Conservation (phyloP, 176 grass and related monocot species). For the Puya raimondii region DNA sequence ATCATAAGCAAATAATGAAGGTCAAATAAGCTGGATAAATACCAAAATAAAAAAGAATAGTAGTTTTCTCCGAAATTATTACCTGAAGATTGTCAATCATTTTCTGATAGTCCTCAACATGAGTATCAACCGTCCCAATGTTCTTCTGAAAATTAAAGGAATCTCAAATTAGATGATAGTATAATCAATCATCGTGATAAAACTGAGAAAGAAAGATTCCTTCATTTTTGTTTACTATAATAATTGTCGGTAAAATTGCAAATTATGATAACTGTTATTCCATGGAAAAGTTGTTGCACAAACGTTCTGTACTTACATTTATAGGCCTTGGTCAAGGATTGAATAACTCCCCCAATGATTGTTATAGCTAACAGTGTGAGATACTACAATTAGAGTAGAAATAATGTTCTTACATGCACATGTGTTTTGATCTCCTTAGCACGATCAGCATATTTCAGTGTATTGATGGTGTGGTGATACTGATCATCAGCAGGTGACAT, state of each 20-base stretch:
- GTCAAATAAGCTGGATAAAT: not conserved
- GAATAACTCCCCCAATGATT: not conserved
- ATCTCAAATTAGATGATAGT: not conserved
- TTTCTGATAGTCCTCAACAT: conserved; percentile 84
- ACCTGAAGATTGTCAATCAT: conserved; percentile 98
- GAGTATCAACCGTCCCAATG: conserved; percentile 79
- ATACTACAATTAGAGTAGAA: not conserved
- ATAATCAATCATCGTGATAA: not conserved
- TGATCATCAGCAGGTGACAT: conserved; percentile 95
- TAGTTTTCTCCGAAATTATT: conserved; percentile 8
- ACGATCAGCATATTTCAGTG: conserved; percentile 94
- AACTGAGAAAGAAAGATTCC: no score
- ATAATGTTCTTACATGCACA: conserved; percentile 63
- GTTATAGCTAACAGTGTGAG: not conserved
- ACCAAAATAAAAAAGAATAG: conserved; percentile 4
- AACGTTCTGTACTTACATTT: not conserved
- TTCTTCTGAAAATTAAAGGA: conserved; percentile 63
- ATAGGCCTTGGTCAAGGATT: not conserved
- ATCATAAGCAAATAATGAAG: not conserved
- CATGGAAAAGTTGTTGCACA: no score
- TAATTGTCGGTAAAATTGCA: no score
- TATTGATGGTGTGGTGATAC: conserved; percentile 96
- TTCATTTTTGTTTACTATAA: no score
- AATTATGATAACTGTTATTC: no score
- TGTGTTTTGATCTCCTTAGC: conserved; percentile 99